Conservation (phyloP, 805 yeast species). For the Gaillardinia entomophila region DNA sequence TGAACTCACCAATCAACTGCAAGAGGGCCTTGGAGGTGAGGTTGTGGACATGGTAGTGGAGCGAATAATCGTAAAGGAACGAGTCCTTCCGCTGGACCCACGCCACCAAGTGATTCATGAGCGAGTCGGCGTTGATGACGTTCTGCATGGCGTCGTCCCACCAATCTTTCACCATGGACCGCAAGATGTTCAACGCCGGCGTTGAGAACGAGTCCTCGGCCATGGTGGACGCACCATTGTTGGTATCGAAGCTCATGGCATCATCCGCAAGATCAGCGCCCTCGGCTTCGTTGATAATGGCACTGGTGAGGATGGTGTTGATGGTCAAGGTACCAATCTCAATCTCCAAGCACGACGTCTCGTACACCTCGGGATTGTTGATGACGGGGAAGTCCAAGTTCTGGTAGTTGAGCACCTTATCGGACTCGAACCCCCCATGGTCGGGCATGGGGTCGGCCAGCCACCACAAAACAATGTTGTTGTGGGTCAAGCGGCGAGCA, state of each 20-base stretch:
- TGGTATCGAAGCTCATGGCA: conserved; percentile 23
- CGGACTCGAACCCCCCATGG: conserved; percentile 75
- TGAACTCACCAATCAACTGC: conserved; percentile 76
- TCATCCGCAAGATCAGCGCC: conserved; percentile 70
- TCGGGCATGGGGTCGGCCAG: conserved; percentile 75
- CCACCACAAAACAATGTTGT: conserved; percentile 89
- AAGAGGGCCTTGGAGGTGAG: conserved; percentile 75
- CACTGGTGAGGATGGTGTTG: conserved; percentile 80
- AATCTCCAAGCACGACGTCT: conserved; percentile 71
- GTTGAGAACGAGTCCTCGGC: conserved; percentile 81
- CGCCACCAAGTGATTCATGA: conserved; percentile 72
- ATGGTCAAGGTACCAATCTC: conserved; percentile 74
- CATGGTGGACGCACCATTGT: conserved; percentile 44
- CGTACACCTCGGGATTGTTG: conserved; percentile 75
- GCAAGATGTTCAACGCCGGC: conserved; percentile 63
- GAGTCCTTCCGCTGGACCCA: conserved; percentile 85
- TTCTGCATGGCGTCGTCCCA: conserved; percentile 83
- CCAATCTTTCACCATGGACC: conserved; percentile 78
- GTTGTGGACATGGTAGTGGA: conserved; percentile 85
- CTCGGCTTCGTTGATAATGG: conserved; percentile 81
- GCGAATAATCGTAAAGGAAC: conserved; percentile 64
- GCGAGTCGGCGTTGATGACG: conserved; percentile 68
- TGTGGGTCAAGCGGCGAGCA: conserved; percentile 65
- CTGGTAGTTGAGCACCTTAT: conserved; percentile 50
- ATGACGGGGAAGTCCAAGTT: conserved; percentile 61